phyloP scores from a whole-genome alignment of 2,329 filamentous ascomycete species.

The Myotisia sp. region DNA sequence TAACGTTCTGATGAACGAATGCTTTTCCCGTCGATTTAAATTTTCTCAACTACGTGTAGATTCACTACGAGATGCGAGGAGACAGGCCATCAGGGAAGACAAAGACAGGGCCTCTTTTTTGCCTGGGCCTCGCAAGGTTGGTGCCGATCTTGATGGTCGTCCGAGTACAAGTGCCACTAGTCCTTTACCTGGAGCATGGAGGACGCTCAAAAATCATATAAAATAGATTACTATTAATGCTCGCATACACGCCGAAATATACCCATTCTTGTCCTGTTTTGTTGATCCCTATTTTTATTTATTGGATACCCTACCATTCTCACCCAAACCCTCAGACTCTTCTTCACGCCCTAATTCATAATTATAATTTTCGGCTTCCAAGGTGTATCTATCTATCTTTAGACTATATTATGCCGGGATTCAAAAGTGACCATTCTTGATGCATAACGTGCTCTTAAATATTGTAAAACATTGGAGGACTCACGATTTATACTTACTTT shows the following conservation, averaged over 20 bases:
- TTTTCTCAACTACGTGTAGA: slow-evolving; percentile 73
- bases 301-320: no score
- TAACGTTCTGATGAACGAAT: slow-evolving; percentile 67
- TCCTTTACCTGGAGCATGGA: slow-evolving; percentile 10
- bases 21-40: slow-evolving; percentile 64
- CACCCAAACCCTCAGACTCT: no score
- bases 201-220: slow-evolving; percentile 11
- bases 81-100: slow-evolving; percentile 34
- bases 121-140: slow-evolving; percentile 8
- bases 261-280: slow-evolving; percentile 11
- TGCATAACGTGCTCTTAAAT: no score
- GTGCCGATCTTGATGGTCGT: slow-evolving; percentile 5
- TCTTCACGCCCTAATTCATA: no score
- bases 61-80: slow-evolving; percentile 54
- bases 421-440: no score
- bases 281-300: no score
- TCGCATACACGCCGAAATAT: slow-evolving; percentile 8
- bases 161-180: slow-evolving; percentile 6
- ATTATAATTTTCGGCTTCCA: no score
- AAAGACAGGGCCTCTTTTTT: slow-evolving; percentile 27
- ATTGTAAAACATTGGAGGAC: no score
- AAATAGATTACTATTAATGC: no score
- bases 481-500: no score
- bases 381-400: no score
- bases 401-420: no score